Conservation (phyloP, 352 stramenopile genomes). For the Globisporangium camurandrum region DNA sequence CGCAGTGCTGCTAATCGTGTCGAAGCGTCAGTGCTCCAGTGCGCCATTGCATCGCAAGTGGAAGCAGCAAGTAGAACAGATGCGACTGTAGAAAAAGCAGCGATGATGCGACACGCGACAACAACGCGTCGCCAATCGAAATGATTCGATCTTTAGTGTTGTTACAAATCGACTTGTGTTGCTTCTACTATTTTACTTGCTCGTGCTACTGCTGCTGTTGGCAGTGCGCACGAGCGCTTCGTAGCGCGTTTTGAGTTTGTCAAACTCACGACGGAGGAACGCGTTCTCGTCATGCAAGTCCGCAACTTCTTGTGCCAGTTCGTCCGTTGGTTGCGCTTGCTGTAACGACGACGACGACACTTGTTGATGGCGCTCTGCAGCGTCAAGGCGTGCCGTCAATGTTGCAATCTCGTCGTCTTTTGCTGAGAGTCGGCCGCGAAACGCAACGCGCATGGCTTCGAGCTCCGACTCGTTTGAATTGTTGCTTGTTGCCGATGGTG, state of each 20-base stretch:
- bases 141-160: background rate
- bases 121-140: background rate
- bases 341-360: too few relatives aligned
- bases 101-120: background rate
- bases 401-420: conserved; percentile 61
- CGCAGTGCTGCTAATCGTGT: conserved; percentile 14
- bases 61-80: background rate
- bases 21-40: conserved; percentile 28
- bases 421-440: conserved; percentile 38
- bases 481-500: conserved; percentile 11
- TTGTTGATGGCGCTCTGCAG: conserved; percentile 9
- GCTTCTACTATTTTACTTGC: background rate
- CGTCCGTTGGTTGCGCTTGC: conserved; percentile 4
- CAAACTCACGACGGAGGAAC: conserved; percentile 58
- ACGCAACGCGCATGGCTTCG: conserved; percentile 35
- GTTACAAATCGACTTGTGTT: too few relatives aligned
- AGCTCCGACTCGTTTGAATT: conserved; percentile 23
- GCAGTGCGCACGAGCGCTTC: conserved; percentile 23
- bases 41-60: conserved; percentile 42
- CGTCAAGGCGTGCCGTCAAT: conserved; percentile 30
- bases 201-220: background rate
- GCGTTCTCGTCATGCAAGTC: conserved; percentile 64
- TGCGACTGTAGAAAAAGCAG: background rate
- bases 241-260: conserved; percentile 58
- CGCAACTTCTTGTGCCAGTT: conserved; percentile 26